Conservation (phyloP, 805 yeast species). For the Ogataea saltuana region DNA sequence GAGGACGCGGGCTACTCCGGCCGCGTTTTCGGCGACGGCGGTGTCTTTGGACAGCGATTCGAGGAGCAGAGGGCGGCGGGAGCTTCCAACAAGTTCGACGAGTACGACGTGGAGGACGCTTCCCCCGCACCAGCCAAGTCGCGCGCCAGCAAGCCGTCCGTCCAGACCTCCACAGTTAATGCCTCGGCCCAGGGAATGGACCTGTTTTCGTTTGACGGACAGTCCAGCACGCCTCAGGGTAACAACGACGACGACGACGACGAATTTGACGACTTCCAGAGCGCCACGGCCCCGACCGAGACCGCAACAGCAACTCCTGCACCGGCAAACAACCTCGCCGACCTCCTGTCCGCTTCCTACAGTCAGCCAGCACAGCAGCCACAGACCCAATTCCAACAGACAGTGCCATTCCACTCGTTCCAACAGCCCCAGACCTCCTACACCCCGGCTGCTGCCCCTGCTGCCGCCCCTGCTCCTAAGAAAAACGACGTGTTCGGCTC, state of each 20-base stretch:
- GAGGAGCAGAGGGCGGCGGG: constrained; percentile 55
- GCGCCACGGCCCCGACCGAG: constrained; percentile 48
- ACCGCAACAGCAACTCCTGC: constrained; percentile 18
- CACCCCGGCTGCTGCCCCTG: constrained; percentile 39
- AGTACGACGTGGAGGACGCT: constrained; percentile 52
- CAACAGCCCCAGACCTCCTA: constrained; percentile 16
- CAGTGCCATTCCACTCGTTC: constrained; percentile 15
- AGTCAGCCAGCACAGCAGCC: constrained; percentile 19
- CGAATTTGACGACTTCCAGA: constrained; percentile 80
- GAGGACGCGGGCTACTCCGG: constrained; percentile 42
- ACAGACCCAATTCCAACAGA: constrained; percentile 5
- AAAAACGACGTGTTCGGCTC: constrained; percentile 72
- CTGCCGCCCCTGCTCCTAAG: constrained; percentile 41
- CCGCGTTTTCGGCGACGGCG: constrained; percentile 71
- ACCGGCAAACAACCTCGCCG: constrained; percentile 33
- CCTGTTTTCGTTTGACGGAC: constrained; percentile 46
- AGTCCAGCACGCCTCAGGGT: constrained; percentile 22
- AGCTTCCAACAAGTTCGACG: constrained; percentile 53
- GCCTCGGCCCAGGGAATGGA: constrained; percentile 47
- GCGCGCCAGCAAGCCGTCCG: constrained; percentile 33
- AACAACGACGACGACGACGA: constrained; percentile 46
- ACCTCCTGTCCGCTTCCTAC: constrained; percentile 34
- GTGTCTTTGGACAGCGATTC: constrained; percentile 65
- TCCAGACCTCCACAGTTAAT: constrained; percentile 42
- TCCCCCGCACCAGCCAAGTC: constrained; percentile 26